Base-by-base conservation (phyloP, 352 stramenopile species). In the Pythium periplocum region DNA sequence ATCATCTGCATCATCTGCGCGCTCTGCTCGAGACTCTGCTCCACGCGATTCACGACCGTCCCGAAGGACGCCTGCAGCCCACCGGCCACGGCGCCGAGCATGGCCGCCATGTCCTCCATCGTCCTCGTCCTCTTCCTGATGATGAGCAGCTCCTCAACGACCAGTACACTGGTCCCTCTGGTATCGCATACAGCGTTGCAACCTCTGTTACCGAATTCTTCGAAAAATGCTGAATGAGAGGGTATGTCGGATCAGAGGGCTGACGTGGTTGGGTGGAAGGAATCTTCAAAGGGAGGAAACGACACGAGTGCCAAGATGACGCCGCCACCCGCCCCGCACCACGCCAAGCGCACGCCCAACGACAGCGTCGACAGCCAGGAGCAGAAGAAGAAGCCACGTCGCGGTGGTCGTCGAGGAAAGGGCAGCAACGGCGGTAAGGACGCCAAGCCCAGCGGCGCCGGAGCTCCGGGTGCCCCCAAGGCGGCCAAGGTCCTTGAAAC, bases 1-100 rank as follows among this genome's bases (percentile, higher is more conserved):
- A 91, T 91, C 74, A 91, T 86, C 43, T 71, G 72, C 80, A 91
- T 89, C 58, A 87, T 68, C 51, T 86, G 66, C 43, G 67, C 71
- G 33, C 78, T 91, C 54, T 88, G 78, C 37, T 62, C 64, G 32
- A 91, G 67, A 36, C 78, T 89, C 54, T 86, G 55, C 8, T 71
- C 78, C 44, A 91, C 73, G 41, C 78, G 77, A 50, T 87, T 71
- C 37, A 87, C 84, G 8, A 87, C 78, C 6, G 66, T 71, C 43
- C 70, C 77, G 52, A 91, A 89, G 45, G 80, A 91, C 60, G 85
- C 68, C 62, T 88, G 78, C 48, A 91, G 59, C 1, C 74, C 76
- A 30, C 70, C 75, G 3, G 78, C 74, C 45, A 84, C 81, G 40
- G 53, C 66, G 58, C 73, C 69, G 7, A 91, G 69, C 76, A 83